Conservation (phyloP, 331 rosid species). For the Saraca asoca region DNA sequence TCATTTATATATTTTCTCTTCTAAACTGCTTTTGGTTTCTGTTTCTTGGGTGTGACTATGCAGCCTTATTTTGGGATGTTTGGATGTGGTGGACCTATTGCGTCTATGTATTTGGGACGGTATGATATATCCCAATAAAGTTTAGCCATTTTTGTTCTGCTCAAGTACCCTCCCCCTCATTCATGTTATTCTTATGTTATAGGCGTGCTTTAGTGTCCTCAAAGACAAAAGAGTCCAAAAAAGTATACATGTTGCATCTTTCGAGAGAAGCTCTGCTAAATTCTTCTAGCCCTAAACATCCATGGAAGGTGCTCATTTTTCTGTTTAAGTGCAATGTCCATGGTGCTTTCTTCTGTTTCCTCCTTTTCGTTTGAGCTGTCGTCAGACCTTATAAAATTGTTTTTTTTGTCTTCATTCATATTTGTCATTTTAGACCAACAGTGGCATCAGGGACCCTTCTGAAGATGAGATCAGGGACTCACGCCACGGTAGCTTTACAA, state of each 20-base stretch:
- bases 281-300: conserved; percentile 32
- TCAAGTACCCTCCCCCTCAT: neutral
- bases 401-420: neutral
- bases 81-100: conserved; percentile 71
- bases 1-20: neutral
- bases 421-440: conserved; percentile 45
- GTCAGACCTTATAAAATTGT: neutral
- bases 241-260: conserved; percentile 49
- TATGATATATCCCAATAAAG: conserved; percentile 19
- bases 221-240: conserved; percentile 46
- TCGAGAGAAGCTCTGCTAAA: conserved; percentile 58
- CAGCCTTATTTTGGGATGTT: conserved; percentile 78
- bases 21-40: neutral
- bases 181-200: conserved; percentile 17
- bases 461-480: conserved; percentile 42
- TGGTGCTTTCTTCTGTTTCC: neutral
- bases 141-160: neutral
- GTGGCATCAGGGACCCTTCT: conserved; percentile 50
- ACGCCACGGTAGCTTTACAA: conserved; percentile 56
- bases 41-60: conserved; percentile 30
- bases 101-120: conserved; percentile 74
- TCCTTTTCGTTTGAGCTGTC: conserved; percentile 7
- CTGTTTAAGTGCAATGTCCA: conserved; percentile 10
- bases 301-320: conserved; percentile 57
- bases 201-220: conserved; percentile 61